A percentile compares a stretch with the other conserved stretches of the same genome.
Conservation (phyloP, 495 filamentous ascomycete species). For the Durotheca rogersii region DNA sequence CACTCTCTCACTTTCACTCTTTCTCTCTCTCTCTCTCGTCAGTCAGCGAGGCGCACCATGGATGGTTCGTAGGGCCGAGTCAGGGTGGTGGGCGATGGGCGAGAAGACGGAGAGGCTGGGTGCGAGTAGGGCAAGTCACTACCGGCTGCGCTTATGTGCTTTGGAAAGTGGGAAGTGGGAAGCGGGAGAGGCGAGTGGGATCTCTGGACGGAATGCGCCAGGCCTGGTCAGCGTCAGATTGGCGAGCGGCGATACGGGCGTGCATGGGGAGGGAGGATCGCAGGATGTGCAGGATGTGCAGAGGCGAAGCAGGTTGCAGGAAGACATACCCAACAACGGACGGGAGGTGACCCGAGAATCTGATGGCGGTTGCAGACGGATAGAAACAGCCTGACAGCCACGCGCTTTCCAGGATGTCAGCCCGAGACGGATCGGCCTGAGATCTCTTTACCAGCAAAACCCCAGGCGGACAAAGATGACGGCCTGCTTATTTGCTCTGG, state of each 20-base stretch:
- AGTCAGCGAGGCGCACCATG: neutral
- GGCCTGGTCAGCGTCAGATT: neutral
- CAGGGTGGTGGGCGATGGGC: neutral
- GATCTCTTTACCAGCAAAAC: constrained; percentile 11
- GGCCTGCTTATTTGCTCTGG: neutral
- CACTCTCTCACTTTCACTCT: no score
- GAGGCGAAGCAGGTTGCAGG: neutral
- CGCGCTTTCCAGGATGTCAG: constrained; percentile 2
- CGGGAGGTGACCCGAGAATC: constrained; percentile 5
- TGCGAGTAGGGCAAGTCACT: no score
- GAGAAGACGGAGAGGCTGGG: no score
- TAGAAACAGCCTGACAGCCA: constrained; percentile 8
- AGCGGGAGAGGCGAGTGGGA: no score
- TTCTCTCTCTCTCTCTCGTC: no score
- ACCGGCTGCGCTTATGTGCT: no score
- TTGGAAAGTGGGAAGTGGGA: no score
- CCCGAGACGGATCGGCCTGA: constrained; percentile 16
- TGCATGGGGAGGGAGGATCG: neutral
- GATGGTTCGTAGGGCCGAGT: neutral
- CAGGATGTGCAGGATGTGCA: neutral
- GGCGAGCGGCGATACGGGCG: neutral
- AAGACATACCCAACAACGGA: no score
- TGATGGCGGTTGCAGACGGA: constrained; percentile 14
- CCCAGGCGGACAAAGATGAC: neutral
- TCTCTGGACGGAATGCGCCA: neutral